phyloP scores from a whole-genome alignment of 2,329 filamentous ascomycete species.

The Cytospora piceae region DNA sequence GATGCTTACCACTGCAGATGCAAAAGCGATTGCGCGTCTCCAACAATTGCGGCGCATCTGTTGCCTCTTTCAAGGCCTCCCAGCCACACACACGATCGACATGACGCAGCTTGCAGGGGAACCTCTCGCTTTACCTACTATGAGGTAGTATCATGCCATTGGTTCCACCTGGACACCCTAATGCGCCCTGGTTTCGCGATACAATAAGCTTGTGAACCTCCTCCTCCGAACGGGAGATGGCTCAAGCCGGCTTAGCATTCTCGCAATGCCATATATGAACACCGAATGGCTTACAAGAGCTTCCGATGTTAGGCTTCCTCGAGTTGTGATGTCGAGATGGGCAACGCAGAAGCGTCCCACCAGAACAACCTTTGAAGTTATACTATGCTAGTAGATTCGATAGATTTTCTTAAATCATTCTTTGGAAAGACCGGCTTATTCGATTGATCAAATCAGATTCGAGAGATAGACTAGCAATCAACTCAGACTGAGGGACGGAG shows the following conservation, averaged over 20 bases:
- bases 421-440: too few relatives aligned
- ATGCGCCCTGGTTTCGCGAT: not conserved
- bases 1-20: not conserved
- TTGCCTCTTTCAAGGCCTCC: not conserved
- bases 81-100: conserved; percentile 1
- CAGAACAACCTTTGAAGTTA: too few relatives aligned
- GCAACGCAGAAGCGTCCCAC: too few relatives aligned
- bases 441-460: too few relatives aligned
- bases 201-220: not conserved
- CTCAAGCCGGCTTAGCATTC: too few relatives aligned
- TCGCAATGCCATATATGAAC: too few relatives aligned
- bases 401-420: too few relatives aligned
- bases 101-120: not conserved
- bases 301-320: not conserved
- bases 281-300: not conserved
- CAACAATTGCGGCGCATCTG: not conserved
- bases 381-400: too few relatives aligned
- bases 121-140: not conserved
- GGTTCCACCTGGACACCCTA: not conserved
- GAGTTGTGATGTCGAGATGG: not conserved
- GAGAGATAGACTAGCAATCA: too few relatives aligned
- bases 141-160: not conserved
- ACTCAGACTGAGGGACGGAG: too few relatives aligned
- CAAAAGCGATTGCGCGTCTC: not conserved
- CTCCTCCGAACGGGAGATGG: too few relatives aligned